phyloP scores from a whole-genome alignment of 2,329 filamentous ascomycete species.

The Nigrospora oryzae region DNA sequence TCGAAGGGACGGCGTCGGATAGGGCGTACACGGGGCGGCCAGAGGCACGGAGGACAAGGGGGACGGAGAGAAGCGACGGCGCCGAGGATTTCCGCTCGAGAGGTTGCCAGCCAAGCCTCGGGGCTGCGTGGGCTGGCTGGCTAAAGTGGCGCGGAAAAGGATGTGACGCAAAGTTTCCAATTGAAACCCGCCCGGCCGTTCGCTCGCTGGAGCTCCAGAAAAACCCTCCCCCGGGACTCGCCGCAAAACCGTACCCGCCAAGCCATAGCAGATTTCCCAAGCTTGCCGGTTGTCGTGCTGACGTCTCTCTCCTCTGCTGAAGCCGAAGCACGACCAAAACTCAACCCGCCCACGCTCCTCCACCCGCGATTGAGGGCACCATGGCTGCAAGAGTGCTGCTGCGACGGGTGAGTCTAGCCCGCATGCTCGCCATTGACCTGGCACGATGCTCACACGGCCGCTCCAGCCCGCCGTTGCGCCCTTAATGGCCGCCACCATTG shows the following conservation, averaged over 20 bases:
- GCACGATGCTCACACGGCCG: conserved; percentile 19
- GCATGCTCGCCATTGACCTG: conserved; percentile 4
- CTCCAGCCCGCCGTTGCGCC: conserved; percentile 40
- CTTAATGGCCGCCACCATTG: conserved; percentile 37
- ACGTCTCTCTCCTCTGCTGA: background rate
- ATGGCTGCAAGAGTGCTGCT: conserved; percentile 55
- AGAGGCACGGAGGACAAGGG: too few relatives aligned
- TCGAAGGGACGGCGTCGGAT: too few relatives aligned
- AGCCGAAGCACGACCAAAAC: conserved; percentile 1
- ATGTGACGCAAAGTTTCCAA: too few relatives aligned
- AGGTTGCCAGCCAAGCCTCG: too few relatives aligned
- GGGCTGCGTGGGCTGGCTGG: too few relatives aligned
- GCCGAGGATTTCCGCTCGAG: too few relatives aligned
- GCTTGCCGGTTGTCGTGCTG: background rate
- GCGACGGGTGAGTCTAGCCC: conserved; percentile 36
- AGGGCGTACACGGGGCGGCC: too few relatives aligned
- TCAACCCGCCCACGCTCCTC: conserved; percentile 8
- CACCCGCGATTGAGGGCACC: conserved; percentile 38
- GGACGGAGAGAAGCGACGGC: too few relatives aligned
- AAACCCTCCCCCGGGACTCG: background rate
- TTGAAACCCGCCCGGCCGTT: too few relatives aligned
- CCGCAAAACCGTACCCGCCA: background rate
- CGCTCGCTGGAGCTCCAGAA: background rate
- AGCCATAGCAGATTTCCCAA: too few relatives aligned
- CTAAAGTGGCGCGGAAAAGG: too few relatives aligned